These are phyloP conservation scores for Lasiosphaeriaceae sp. DNA, from an alignment of 495 filamentous ascomycete species.

Conservation along the genomic window DNA sequence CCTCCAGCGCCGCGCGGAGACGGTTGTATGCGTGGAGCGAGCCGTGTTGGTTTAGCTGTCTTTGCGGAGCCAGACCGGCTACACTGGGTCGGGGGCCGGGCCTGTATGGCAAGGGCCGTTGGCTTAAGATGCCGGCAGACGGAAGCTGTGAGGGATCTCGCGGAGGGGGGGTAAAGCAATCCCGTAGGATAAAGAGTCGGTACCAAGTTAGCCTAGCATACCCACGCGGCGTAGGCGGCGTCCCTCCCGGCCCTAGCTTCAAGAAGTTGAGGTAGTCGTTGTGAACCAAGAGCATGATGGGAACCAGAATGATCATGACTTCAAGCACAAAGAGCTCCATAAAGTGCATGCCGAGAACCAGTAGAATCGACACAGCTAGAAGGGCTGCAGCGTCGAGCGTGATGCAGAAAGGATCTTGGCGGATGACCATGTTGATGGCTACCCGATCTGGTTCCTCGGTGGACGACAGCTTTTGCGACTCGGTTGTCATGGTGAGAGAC, in stretches of 20 bases:
- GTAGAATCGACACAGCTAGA: constrained; percentile 37
- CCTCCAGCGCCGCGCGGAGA: constrained; percentile 47
- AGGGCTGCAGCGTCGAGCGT: constrained; percentile 45
- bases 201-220: constrained; percentile 67
- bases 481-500: constrained; percentile 26
- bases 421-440: constrained; percentile 39
- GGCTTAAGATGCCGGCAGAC: constrained; percentile 33
- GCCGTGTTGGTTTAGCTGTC: constrained; percentile 67
- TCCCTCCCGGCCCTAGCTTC: constrained; percentile 75
- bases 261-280: constrained; percentile 76
- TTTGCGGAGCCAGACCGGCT: constrained; percentile 73
- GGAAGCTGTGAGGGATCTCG: constrained; percentile 32
- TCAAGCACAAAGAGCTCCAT: constrained; percentile 42
- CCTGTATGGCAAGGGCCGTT: constrained; percentile 51
- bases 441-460: constrained; percentile 12
- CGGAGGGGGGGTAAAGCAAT: constrained; percentile 49
- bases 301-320: constrained; percentile 45
- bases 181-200: constrained; percentile 53
- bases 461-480: constrained; percentile 13
- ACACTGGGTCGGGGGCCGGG: constrained; percentile 59
- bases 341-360: constrained; percentile 48
- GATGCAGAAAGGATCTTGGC: constrained; percentile 46
- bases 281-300: constrained; percentile 54
- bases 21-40: constrained; percentile 45
- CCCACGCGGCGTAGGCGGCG: constrained; percentile 66